Conservation (phyloP, 139 green algal species). For the Picochlorum sp. region DNA sequence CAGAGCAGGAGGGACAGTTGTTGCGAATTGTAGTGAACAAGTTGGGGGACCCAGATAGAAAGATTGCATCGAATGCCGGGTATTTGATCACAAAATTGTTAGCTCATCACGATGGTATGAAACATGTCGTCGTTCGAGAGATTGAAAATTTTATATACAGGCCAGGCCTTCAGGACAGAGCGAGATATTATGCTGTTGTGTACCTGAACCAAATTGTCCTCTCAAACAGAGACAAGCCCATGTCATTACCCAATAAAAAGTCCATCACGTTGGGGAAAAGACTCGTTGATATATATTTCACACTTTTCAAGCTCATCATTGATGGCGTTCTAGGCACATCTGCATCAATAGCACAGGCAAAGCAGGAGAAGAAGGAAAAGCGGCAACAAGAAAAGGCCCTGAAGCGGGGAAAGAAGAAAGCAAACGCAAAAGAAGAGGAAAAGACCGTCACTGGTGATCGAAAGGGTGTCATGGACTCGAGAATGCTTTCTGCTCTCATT, state of each 20-base stretch:
- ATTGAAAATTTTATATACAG: slow-evolving; percentile 83
- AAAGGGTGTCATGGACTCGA: slow-evolving; percentile 39
- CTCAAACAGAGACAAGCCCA: slow-evolving; percentile 23
- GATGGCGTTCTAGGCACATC: slow-evolving; percentile 57
- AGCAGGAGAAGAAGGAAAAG: slow-evolving; percentile 8
- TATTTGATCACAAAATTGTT: slow-evolving; percentile 78
- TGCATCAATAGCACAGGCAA: slow-evolving; percentile 18
- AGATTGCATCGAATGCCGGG: slow-evolving; percentile 75
- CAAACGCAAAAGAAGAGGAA: slow-evolving; percentile 10
- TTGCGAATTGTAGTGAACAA: slow-evolving; percentile 86
- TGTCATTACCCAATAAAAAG: slow-evolving; percentile 31
- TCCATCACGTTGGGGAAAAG: slow-evolving; percentile 47
- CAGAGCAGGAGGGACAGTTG: slow-evolving; percentile 55
- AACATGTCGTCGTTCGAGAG: slow-evolving; percentile 70
- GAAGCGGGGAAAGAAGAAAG: slow-evolving; percentile 15
- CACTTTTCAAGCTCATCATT: slow-evolving; percentile 74
- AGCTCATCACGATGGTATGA: slow-evolving; percentile 79
- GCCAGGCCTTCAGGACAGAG: slow-evolving; percentile 57
- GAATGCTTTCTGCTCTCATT: slow-evolving; percentile 74
- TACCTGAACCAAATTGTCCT: slow-evolving; percentile 90
- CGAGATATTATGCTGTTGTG: slow-evolving; percentile 76
- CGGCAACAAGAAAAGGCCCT: neutral
- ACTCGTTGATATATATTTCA: slow-evolving; percentile 88
- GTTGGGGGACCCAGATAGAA: slow-evolving; percentile 79
- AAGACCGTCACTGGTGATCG: slow-evolving; percentile 1